A percentile compares a stretch with the other conserved stretches of the same genome.
Conservation (phyloP, 345 rosid species). For the Lepidium sativum region DNA sequence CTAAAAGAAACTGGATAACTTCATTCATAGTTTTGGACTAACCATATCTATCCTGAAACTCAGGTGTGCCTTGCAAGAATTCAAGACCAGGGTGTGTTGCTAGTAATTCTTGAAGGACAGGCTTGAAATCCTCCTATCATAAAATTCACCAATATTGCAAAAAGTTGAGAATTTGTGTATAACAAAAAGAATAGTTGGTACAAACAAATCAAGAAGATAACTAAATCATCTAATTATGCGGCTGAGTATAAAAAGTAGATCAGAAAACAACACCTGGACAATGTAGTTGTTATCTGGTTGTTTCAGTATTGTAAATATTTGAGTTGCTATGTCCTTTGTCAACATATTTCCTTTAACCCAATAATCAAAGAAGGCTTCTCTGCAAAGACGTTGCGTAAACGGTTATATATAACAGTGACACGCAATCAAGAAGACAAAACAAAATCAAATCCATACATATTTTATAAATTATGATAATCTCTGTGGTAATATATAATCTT, state of each 20-base stretch:
- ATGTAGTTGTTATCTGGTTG: conserved; percentile 67
- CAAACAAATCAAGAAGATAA: neutral
- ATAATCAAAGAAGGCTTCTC: conserved; percentile 76
- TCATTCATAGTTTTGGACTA: conserved; percentile 23
- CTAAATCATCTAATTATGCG: neutral
- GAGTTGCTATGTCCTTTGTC: conserved; percentile 65
- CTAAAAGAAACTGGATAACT: neutral
- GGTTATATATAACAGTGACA: neutral
- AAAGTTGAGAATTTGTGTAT: neutral
- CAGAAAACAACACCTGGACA: conserved; percentile 52
- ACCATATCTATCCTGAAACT: conserved; percentile 99
- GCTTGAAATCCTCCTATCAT: conserved; percentile 83
- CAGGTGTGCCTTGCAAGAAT: conserved; percentile 93
- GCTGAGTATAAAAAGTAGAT: neutral
- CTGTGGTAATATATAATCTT: neutral
- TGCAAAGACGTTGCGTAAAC: conserved; percentile 8
- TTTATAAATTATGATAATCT: neutral
- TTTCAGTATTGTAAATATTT: conserved; percentile 62
- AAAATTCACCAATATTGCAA: neutral
- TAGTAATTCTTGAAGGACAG: conserved; percentile 75
- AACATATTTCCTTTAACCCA: conserved; percentile 76
- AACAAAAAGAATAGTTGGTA: neutral
- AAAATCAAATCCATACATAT: neutral
- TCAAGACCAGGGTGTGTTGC: conserved; percentile 97
- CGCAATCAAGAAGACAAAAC: neutral